Evolutionary conservation across 2,329 filamentous ascomycete genomes (phyloP).

Genomic region (Nothophoma quercina): DNA sequence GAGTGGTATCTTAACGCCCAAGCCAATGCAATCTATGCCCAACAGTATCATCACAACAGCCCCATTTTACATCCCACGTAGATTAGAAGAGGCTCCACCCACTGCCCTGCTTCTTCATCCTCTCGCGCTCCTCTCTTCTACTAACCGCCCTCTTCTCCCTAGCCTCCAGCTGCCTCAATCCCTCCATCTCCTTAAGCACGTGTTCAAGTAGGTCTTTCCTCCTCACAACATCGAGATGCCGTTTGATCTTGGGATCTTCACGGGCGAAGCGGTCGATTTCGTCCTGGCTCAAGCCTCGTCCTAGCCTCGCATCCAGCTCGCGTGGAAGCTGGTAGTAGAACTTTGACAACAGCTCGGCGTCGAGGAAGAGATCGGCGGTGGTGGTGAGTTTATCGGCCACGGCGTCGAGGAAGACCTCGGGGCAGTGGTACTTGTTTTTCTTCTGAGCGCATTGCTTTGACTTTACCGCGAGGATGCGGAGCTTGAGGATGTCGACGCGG

Average conservation of each 20-base stretch:
- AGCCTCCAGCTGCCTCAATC: slow-evolving; percentile 81
- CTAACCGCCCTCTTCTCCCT: slow-evolving; percentile 65
- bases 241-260: slow-evolving; percentile 88
- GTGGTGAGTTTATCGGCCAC: slow-evolving; percentile 94
- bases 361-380: slow-evolving; percentile 95
- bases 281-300: slow-evolving; percentile 76
- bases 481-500: slow-evolving; percentile 85
- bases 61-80: not conserved
- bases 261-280: slow-evolving; percentile 90
- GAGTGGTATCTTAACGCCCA: slow-evolving; percentile 22
- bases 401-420: slow-evolving; percentile 96
- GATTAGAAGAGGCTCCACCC: slow-evolving; percentile 45
- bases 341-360: slow-evolving; percentile 94
- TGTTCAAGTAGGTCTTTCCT: slow-evolving; percentile 93
- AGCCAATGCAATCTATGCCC: slow-evolving; percentile 33
- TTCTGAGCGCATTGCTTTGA: slow-evolving; percentile 85
- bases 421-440: slow-evolving; percentile 95
- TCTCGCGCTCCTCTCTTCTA: slow-evolving; percentile 31
- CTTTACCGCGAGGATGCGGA: slow-evolving; percentile 87
- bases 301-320: slow-evolving; percentile 86
- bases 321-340: slow-evolving; percentile 95
- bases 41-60: not conserved
- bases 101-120: slow-evolving; percentile 31
- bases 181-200: slow-evolving; percentile 95
- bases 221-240: slow-evolving; percentile 89